A percentile compares a stretch with the other conserved stretches of the same genome.
These are phyloP conservation scores for Curvularia verruculosa DNA, from an alignment of 2,329 filamentous ascomycete genomes.

Conservation along the genomic window DNA sequence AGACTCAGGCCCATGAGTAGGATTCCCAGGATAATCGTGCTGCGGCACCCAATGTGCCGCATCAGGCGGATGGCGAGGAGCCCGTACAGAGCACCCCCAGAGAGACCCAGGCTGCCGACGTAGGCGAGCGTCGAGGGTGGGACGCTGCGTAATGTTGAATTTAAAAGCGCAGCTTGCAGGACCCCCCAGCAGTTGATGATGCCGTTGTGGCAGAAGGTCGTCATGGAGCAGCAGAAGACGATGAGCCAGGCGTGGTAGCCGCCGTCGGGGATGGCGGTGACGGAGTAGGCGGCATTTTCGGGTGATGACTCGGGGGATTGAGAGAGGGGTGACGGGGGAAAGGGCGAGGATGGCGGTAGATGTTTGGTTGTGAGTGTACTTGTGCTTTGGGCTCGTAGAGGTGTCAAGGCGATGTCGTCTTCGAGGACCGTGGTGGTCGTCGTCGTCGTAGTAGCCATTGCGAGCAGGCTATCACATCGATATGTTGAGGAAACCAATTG, in stretches of 20 bases:
- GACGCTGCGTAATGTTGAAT: constrained; percentile 51
- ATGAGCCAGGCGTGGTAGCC: constrained; percentile 65
- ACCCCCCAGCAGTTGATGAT: constrained; percentile 66
- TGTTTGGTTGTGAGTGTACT: neutral
- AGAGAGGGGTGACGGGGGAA: neutral
- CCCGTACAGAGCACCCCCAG: constrained; percentile 59
- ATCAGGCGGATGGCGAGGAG: constrained; percentile 61
- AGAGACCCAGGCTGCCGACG: constrained; percentile 61
- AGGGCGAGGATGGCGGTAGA: neutral
- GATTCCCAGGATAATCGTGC: constrained; percentile 58
- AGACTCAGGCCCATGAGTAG: constrained; percentile 58
- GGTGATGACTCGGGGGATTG: constrained; percentile 15
- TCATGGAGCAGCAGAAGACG: constrained; percentile 57
- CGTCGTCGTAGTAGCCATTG: neutral
- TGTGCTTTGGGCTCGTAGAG: neutral
- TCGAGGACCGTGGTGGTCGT: neutral
- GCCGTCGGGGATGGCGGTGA: constrained; percentile 55
- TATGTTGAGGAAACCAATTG: neutral
- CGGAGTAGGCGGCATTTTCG: constrained; percentile 26
- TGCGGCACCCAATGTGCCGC: constrained; percentile 56
- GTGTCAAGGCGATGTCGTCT: constrained; percentile 1
- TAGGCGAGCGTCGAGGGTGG: constrained; percentile 63
- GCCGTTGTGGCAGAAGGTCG: constrained; percentile 61
- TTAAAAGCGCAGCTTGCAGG: constrained; percentile 63
- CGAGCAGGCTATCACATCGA: too few species aligned